Evolutionary conservation across 192 early-diverging fungal genomes (phyloP), one percentile per base, ranked within the genome.

Genomic region (Coemansia sp.): DNA sequence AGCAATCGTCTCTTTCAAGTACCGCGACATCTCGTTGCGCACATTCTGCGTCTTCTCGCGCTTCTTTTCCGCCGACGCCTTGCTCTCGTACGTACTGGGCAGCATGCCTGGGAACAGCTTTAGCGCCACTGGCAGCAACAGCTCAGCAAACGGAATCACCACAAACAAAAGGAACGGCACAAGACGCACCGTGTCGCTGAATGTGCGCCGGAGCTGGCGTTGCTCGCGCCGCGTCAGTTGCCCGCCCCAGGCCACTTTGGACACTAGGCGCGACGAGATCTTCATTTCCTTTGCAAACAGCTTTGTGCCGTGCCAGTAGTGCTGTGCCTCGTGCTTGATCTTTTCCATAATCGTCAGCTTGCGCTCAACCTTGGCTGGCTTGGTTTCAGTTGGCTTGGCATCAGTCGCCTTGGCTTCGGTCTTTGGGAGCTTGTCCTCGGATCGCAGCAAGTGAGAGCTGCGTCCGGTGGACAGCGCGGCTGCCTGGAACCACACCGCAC

Each of bases 91-190:
- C 4, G 96, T 98, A 59, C 88, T 91, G 9, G 96, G 96, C 37
- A 98, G 74, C 93, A 98, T 96, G 67, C 94, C 92, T 21, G 96
- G 96, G 88, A 97, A 98, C 49, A 98, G 77, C 74, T 92, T 90
- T 51, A 98, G 77, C 7, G 92, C 85, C 27, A 98, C 85, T 10
- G 96, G 96, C 37, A 98, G 77, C 48, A 94, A 81, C n/a, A 98
- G 84, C 81, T 98, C 96, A 71, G 93, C 88, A 76, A 98, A 98
- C 43, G 96, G 96, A 35, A 98, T 91, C 49, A 93, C 82, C 26
- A 98, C 62, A 68, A 98, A 94, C 65, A 97, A 85, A 10, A 92
- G 82, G 67, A 98, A 96, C 26, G 96, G 96, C 45, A 97, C 86
- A 57, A 98, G 75, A 14, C 94, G 88, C 39, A 93, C 61, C 26